Percentiles rank a stretch among this genome's conserved stretches.
These are phyloP conservation scores for Aspergillus wentii DNA, from an alignment of 495 filamentous ascomycete genomes.

Conservation along the genomic window DNA sequence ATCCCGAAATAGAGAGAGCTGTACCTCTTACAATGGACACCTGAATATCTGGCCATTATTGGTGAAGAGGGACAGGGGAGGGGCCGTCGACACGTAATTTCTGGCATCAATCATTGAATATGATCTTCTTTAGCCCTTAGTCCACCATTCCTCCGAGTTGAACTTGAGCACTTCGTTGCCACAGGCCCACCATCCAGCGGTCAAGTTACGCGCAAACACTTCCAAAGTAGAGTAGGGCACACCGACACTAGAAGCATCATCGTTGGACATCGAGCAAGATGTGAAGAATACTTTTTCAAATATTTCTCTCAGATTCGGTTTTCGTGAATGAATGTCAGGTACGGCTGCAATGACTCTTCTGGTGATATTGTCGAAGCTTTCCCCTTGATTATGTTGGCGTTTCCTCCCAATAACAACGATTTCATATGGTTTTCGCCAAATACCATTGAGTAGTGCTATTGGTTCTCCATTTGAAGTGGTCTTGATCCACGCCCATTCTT, in stretches of 20 bases:
- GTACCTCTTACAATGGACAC: too few relatives aligned
- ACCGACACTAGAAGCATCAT: too few relatives aligned
- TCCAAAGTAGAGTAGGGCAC: conserved; percentile 62
- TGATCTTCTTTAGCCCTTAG: conserved; percentile 7
- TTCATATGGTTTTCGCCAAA: conserved; percentile 86
- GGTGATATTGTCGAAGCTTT: conserved; percentile 16
- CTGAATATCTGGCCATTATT: too few relatives aligned
- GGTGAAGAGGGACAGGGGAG: not conserved
- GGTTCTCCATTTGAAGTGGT: conserved; percentile 66
- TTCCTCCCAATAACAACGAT: conserved; percentile 64
- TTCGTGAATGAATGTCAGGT: conserved; percentile 87
- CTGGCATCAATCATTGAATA: too few relatives aligned
- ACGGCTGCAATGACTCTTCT: conserved; percentile 68
- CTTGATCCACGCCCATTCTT: conserved; percentile 95
- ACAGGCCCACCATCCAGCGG: conserved; percentile 84
- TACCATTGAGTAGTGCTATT: conserved; percentile 58
- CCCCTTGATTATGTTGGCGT: not conserved
- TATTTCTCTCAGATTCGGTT: conserved; percentile 64
- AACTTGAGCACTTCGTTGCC: conserved; percentile 83
- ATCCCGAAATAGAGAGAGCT: too few relatives aligned
- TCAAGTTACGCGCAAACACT: conserved; percentile 83
- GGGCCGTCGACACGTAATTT: too few relatives aligned
- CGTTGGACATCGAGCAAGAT: too few relatives aligned
- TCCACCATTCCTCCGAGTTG: conserved; percentile 68
- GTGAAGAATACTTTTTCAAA: conserved; percentile 49